phyloP scores from a whole-genome alignment of 2,329 filamentous ascomycete species.

The Lachnellula suecica region DNA sequence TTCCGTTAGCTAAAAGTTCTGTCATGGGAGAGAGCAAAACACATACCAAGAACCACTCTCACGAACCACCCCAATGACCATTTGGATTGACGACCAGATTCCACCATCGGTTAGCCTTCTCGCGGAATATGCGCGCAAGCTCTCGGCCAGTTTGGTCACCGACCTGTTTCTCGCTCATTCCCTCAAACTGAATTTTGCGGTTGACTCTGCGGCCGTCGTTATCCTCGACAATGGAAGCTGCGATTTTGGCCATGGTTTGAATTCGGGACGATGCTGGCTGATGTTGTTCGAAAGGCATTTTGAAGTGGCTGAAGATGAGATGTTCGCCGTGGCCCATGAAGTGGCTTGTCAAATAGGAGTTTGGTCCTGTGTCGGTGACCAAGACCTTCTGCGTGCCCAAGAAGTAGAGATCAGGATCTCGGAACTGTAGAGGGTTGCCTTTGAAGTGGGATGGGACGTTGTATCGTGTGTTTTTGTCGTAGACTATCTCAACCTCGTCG shows the following conservation, averaged over 20 bases:
- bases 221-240: too few species aligned
- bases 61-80: not conserved
- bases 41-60: not conserved
- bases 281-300: not conserved
- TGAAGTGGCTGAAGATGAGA: not conserved
- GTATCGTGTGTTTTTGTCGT: not conserved
- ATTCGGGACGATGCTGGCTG: too few species aligned
- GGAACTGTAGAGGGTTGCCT: not conserved
- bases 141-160: not conserved
- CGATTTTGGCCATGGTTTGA: too few species aligned
- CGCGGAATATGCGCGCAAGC: not conserved
- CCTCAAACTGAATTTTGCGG: not conserved
- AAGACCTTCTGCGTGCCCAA: not conserved
- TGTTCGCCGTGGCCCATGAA: not conserved
- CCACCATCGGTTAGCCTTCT: conserved; percentile 3
- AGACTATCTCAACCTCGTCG: not conserved
- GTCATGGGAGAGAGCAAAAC: not conserved
- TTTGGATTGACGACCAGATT: not conserved
- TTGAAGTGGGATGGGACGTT: not conserved
- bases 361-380: not conserved
- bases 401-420: not conserved
- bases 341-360: not conserved
- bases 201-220: not conserved
- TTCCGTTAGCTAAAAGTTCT: too few species aligned
- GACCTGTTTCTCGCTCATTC: not conserved